Percentiles rank a stretch among this genome's conserved stretches.
These are phyloP conservation scores for Alternaria solani DNA, from an alignment of 2,329 filamentous ascomycete species.

Conservation along the genomic window DNA sequence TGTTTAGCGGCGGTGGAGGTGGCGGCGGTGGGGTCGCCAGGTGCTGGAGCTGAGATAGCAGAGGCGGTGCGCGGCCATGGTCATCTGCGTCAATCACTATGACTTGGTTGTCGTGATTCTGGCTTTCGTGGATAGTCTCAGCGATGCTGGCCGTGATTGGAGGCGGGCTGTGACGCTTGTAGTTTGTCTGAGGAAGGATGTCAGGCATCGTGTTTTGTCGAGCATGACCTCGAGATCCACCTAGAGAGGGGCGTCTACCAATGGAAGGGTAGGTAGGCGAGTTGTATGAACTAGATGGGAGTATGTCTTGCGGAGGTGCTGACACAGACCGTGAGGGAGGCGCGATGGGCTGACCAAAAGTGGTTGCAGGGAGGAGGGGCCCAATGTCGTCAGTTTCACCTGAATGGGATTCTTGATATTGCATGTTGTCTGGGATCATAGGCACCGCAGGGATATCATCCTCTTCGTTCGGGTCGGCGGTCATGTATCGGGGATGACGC, in stretches of 20 bases:
- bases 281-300: slow-evolving; percentile 28
- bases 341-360: slow-evolving; percentile 53
- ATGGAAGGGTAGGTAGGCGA: slow-evolving; percentile 37
- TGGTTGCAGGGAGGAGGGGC: slow-evolving; percentile 58
- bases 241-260: slow-evolving; percentile 50
- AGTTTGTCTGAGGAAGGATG: slow-evolving; percentile 40
- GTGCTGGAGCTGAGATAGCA: slow-evolving; percentile 69
- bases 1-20: slow-evolving; percentile 31
- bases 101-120: slow-evolving; percentile 54
- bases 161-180: slow-evolving; percentile 50
- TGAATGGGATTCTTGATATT: slow-evolving; percentile 32
- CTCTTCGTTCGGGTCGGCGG: slow-evolving; percentile 61
- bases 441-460: slow-evolving; percentile 63
- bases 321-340: slow-evolving; percentile 54
- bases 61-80: slow-evolving; percentile 54
- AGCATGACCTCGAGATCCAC: slow-evolving; percentile 47
- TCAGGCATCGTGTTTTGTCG: slow-evolving; percentile 57
- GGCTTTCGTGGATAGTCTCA: slow-evolving; percentile 58
- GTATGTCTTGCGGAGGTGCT: slow-evolving; percentile 57
- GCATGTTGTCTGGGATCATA: slow-evolving; percentile 62
- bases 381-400: slow-evolving; percentile 55
- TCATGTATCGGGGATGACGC: slow-evolving; percentile 77
- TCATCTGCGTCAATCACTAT: slow-evolving; percentile 55
- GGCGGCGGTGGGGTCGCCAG: slow-evolving; percentile 63
- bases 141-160: slow-evolving; percentile 63